Conservation (phyloP, 2,329 filamentous ascomycete species). For the Verticillium albo-atrum region DNA sequence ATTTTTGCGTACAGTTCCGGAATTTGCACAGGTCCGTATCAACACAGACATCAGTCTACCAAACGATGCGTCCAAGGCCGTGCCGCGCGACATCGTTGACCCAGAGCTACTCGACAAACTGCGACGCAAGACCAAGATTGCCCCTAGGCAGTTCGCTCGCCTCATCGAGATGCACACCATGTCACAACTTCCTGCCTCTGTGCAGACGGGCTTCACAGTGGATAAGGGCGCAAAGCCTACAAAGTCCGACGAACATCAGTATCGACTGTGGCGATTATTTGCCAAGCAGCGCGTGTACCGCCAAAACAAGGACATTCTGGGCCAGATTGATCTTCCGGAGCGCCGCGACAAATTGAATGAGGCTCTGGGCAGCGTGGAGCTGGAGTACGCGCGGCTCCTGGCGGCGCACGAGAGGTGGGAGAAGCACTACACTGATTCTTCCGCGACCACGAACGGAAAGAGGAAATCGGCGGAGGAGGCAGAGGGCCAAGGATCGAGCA, state of each 20-base stretch:
- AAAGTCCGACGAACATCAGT: slow-evolving; percentile 55
- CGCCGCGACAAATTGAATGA: slow-evolving; percentile 69
- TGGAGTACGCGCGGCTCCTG: slow-evolving; percentile 68
- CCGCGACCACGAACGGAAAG: slow-evolving; percentile 34
- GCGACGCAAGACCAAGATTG: slow-evolving; percentile 64
- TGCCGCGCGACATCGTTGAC: slow-evolving; percentile 53
- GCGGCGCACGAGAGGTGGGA: slow-evolving; percentile 35
- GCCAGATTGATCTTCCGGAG: slow-evolving; percentile 64
- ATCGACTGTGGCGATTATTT: slow-evolving; percentile 67
- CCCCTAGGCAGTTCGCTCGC: slow-evolving; percentile 69
- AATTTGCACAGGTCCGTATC: slow-evolving; percentile 53
- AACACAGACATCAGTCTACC: slow-evolving; percentile 48
- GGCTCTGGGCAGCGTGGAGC: slow-evolving; percentile 62
- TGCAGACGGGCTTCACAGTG: slow-evolving; percentile 47
- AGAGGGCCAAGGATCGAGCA: slow-evolving; percentile 25
- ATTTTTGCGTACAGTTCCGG: slow-evolving; percentile 55
- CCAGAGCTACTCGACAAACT: slow-evolving; percentile 49
- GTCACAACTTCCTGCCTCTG: slow-evolving; percentile 50
- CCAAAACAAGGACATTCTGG: slow-evolving; percentile 68
- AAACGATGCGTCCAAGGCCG: slow-evolving; percentile 30
- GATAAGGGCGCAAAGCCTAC: slow-evolving; percentile 38
- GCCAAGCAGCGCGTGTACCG: slow-evolving; percentile 74
- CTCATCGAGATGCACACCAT: slow-evolving; percentile 73
- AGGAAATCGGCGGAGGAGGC: slow-evolving; percentile 35
- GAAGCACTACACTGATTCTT: slow-evolving; percentile 19